Conservation (phyloP, 129 eudicot species). For the Escallonia rubra region DNA sequence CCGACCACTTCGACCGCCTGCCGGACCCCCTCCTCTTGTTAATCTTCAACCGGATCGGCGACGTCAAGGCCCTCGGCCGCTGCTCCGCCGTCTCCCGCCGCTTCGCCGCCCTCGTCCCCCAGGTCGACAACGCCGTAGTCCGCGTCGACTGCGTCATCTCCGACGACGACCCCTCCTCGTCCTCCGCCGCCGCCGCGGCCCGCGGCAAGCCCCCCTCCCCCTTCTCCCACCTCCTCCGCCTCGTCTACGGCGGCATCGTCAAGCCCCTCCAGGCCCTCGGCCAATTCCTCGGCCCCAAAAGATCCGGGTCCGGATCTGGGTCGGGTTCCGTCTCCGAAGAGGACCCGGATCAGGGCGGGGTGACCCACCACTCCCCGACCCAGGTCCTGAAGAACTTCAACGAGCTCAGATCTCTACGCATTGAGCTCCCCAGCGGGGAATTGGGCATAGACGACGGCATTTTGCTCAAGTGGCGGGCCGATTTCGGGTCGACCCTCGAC, state of each 20-base stretch:
- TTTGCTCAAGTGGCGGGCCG: slow-evolving; percentile 79
- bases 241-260: slow-evolving; percentile 44
- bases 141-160: slow-evolving; percentile 93
- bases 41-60: slow-evolving; percentile 82
- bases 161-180: slow-evolving; percentile 61
- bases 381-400: slow-evolving; percentile 73
- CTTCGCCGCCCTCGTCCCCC: slow-evolving; percentile 70
- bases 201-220: slow-evolving; percentile 57
- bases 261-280: slow-evolving; percentile 73
- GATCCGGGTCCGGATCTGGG: slow-evolving; percentile 12
- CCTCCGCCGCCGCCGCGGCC: slow-evolving; percentile 18
- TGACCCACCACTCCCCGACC: slow-evolving; percentile 87
- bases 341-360: slow-evolving; percentile 41
- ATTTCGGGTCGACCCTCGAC: slow-evolving; percentile 86
- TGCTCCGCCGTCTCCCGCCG: slow-evolving; percentile 68
- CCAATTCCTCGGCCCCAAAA: slow-evolving; percentile 46
- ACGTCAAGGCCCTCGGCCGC: slow-evolving; percentile 75
- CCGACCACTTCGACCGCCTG: slow-evolving; percentile 68
- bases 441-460: slow-evolving; percentile 83
- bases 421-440: slow-evolving; percentile 84
- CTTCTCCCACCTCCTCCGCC: slow-evolving; percentile 39
- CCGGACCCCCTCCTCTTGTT: slow-evolving; percentile 74
- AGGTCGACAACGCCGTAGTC: slow-evolving; percentile 75
- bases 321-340: slow-evolving; percentile 23
- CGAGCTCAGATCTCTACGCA: slow-evolving; percentile 50